Evolutionary conservation across 2,329 filamentous ascomycete species (phyloP).

Genomic region (Fusarium coicis): DNA sequence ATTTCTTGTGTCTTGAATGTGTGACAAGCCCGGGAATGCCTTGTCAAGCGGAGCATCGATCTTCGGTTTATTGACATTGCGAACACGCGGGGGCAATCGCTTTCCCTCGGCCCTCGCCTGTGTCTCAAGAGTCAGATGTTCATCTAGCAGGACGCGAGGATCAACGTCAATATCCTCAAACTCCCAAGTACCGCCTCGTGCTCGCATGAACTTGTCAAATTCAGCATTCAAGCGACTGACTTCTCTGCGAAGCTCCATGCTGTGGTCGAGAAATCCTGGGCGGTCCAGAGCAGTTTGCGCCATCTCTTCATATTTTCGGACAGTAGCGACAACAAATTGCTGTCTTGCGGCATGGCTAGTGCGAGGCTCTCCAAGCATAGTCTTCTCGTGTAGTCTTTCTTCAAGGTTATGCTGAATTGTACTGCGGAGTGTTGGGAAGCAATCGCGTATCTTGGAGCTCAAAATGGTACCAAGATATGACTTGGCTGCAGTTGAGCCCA

Average conservation of each 20-base stretch:
- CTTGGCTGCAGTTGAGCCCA: slow-evolving; percentile 47
- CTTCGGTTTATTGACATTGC: not conserved
- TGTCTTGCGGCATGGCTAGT: slow-evolving; percentile 34
- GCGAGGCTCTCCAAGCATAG: slow-evolving; percentile 43
- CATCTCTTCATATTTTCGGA: slow-evolving; percentile 38
- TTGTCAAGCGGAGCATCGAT: not conserved
- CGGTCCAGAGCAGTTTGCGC: slow-evolving; percentile 35
- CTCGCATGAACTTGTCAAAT: slow-evolving; percentile 46
- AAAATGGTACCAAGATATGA: slow-evolving; percentile 46
- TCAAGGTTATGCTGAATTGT: slow-evolving; percentile 38
- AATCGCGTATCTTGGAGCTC: slow-evolving; percentile 49
- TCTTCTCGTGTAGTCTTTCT: slow-evolving; percentile 12
- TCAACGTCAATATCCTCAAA: slow-evolving; percentile 43
- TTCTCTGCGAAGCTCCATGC: slow-evolving; percentile 42
- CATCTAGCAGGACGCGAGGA: not conserved
- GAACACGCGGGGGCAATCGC: not conserved
- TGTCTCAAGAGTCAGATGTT: not conserved
- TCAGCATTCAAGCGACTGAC: slow-evolving; percentile 29
- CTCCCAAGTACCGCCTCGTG: slow-evolving; percentile 38
- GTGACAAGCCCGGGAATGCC: slow-evolving; percentile 4
- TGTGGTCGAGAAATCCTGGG: slow-evolving; percentile 38
- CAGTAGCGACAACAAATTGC: slow-evolving; percentile 42
- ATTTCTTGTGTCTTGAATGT: not conserved
- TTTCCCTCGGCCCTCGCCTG: not conserved
- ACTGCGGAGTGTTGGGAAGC: slow-evolving; percentile 46